Evolutionary conservation across 2,329 filamentous ascomycete species (phyloP).

Genomic region (Pseudopyrenochaeta lycopersici): DNA sequence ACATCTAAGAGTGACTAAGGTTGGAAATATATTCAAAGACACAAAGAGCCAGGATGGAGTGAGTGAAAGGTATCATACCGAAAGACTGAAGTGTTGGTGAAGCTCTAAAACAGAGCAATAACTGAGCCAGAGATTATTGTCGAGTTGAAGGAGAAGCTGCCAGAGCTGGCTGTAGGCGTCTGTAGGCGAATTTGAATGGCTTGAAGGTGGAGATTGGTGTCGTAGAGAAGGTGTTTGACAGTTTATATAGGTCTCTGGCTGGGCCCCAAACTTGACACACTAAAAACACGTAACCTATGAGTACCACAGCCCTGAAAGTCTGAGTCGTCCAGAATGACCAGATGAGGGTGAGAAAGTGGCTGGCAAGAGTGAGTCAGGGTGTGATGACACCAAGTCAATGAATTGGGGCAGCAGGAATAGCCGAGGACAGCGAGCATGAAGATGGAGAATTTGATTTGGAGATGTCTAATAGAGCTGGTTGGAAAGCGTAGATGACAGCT

Average conservation of each 20-base stretch:
- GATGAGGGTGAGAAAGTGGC: conserved; percentile 5
- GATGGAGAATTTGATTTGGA: background rate
- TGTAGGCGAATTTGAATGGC: background rate
- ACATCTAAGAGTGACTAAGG: background rate
- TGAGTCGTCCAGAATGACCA: conserved; percentile 3
- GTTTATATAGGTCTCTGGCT: background rate
- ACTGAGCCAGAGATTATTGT: background rate
- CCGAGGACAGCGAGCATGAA: conserved; percentile 7
- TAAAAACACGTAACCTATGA: background rate
- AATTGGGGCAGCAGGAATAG: conserved; percentile 6
- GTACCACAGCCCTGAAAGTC: background rate
- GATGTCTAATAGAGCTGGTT: background rate
- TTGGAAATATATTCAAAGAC: background rate
- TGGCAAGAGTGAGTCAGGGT: background rate
- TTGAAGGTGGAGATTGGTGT: background rate
- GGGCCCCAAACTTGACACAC: background rate
- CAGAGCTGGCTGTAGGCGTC: background rate
- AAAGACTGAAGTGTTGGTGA: conserved; percentile 4
- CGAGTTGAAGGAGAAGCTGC: background rate
- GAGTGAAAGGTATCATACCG: conserved; percentile 13
- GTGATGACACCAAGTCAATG: background rate
- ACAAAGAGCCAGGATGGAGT: conserved; percentile 17
- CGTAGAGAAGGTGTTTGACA: background rate
- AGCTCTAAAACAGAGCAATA: background rate
- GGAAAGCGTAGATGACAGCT: no score